Conservation (phyloP, 208 protist genomes). For the Vickermania ingenoplastis region DNA sequence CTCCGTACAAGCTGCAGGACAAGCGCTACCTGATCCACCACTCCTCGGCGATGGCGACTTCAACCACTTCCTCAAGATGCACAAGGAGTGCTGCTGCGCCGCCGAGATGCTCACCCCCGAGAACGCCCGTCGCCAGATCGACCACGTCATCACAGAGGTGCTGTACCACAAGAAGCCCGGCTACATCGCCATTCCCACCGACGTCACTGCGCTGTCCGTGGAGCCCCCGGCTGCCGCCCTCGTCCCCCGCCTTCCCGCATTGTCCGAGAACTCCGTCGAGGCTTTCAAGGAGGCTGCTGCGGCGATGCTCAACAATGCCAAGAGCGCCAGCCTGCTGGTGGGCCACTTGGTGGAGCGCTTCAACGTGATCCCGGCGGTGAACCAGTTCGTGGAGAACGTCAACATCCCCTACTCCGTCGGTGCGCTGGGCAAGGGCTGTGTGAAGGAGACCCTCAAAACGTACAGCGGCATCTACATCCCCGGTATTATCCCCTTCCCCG, state of each 20-base stretch:
- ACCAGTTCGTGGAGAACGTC: constrained; percentile 24
- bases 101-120: constrained; percentile 24
- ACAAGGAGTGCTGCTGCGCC: constrained; percentile 24
- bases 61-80: constrained; percentile 23
- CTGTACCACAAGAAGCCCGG: constrained; percentile 37
- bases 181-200: constrained; percentile 26
- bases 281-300: constrained; percentile 22
- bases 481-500: constrained; percentile 10
- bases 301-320: constrained; percentile 10
- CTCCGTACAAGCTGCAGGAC: constrained; percentile 14
- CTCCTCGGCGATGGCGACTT: constrained; percentile 39
- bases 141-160: constrained; percentile 38
- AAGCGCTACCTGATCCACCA: constrained; percentile 30
- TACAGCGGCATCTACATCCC: constrained; percentile 41
- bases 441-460: constrained; percentile 31
- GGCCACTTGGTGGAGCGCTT: constrained; percentile 36
- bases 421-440: constrained; percentile 28
- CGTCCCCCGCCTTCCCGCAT: constrained; percentile 11
- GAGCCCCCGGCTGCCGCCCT: constrained; percentile 24
- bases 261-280: constrained; percentile 13
- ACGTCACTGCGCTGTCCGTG: constrained; percentile 22
- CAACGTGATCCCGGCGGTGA: constrained; percentile 10
- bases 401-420: constrained; percentile 26
- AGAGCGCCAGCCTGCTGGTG: constrained; percentile 21
- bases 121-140: constrained; percentile 32